Conservation (phyloP, 2,329 filamentous ascomycete genomes). For the Fusarium lateritium region DNA sequence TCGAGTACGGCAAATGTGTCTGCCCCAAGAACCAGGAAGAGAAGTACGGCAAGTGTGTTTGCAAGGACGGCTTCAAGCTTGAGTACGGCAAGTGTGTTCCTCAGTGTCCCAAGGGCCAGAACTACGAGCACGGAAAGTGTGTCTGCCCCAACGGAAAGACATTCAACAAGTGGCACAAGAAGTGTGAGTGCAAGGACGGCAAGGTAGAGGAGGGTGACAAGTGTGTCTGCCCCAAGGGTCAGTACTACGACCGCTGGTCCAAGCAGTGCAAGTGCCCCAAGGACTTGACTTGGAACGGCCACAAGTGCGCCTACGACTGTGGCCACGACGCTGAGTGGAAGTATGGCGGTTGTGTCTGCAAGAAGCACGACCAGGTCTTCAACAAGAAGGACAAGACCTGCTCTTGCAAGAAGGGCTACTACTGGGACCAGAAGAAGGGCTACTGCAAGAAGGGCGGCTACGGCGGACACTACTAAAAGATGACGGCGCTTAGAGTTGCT, state of each 20-base stretch:
- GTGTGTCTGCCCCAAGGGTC: constrained; percentile 37
- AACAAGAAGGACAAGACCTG: constrained; percentile 36
- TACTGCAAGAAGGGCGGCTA: constrained; percentile 38
- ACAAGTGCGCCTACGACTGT: constrained; percentile 38
- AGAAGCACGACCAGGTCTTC: constrained; percentile 35
- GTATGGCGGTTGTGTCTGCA: constrained; percentile 41
- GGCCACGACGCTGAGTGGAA: constrained; percentile 40
- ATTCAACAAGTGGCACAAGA: constrained; percentile 19
- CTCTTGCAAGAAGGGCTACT: constrained; percentile 33
- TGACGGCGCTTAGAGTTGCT: background rate
- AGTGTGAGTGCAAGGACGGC: constrained; percentile 21
- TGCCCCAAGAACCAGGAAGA: constrained; percentile 10
- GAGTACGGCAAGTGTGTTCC: constrained; percentile 30
- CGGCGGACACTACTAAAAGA: constrained; percentile 16
- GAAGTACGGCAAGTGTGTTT: constrained; percentile 14
- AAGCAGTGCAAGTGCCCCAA: constrained; percentile 41
- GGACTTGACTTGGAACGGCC: constrained; percentile 35
- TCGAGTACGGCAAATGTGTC: constrained; percentile 24
- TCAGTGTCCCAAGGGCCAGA: constrained; percentile 20
- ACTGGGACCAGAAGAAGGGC: constrained; percentile 26
- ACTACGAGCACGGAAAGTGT: constrained; percentile 17
- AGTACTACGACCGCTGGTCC: constrained; percentile 40
- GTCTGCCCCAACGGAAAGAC: constrained; percentile 30
- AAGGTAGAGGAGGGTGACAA: constrained; percentile 28
- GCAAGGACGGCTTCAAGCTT: constrained; percentile 13